Base-by-base conservation (phyloP, 2,329 filamentous ascomycete genomes). In the Mycosphaerelloides madeirae region DNA sequence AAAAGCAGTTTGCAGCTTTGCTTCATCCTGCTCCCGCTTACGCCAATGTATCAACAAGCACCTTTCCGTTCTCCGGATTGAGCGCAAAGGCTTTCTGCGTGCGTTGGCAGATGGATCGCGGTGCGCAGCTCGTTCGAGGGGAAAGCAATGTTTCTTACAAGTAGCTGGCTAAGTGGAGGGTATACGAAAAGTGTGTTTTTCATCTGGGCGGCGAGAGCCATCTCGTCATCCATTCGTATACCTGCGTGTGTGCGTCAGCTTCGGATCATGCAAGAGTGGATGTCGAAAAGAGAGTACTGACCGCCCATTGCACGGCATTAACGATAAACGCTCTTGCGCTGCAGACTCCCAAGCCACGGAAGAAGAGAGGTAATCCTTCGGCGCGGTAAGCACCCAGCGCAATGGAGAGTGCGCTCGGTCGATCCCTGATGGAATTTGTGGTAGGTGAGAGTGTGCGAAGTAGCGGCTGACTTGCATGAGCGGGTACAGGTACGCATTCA, bases 261-360 rank as follows among this genome's bases (percentile, higher is more conserved):
- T 14, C 3, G n/a, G 22, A 29, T 31, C 5, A 11, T 20, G 18
- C 29, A 29, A 36, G 14, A 14, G 14, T 34, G 3, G 29, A 25
- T 9, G 16, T 8, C 20, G 20, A 15, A n/a, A 34, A 25, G 36
- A 18, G 32, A 14, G 29, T 16, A 53, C 58, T 50, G 42, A 87
- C 80, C 18, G 85, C 84, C 90, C 90, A 97, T 70, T 83, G 80
- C n/a, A 87, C 85, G 2, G 91, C 90, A 70, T 96, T 96, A 31
- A 96, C 91, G 41, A 95, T 72, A 64, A 97, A 96, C 0, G 91
- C 91, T 55, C 91, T 75, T 7, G 85, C 68, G 65, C 87, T 94
- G 65, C 91, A 97, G 25, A 95, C 75, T 1, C 81, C 80, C 32
- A 97, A 65, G 1, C 86, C 87, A 66, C 87, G 77, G 69, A 91